phyloP scores from a whole-genome alignment of 2,329 filamentous ascomycete species.

The Sarocladium oryzae region DNA sequence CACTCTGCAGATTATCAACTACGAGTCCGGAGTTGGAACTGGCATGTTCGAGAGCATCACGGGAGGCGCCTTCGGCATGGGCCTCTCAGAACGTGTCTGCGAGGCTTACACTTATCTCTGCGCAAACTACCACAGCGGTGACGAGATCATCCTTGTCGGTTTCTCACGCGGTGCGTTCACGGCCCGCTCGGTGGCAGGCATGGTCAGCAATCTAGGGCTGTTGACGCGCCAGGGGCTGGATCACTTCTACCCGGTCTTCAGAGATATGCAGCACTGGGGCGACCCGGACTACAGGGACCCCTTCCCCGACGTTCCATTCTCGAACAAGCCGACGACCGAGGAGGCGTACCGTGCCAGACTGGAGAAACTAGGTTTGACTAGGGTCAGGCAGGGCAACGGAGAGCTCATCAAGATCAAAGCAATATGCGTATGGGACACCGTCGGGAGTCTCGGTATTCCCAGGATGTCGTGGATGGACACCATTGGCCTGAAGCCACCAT shows the following conservation, averaged over 20 bases:
- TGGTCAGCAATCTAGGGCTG: conserved; percentile 7
- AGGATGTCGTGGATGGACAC: conserved; percentile 38
- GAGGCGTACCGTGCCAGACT: conserved; percentile 40
- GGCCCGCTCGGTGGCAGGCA: conserved; percentile 6
- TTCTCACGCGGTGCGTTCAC: conserved; percentile 56
- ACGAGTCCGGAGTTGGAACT: conserved; percentile 55
- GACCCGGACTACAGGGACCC: conserved; percentile 37
- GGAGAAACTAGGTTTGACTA: conserved; percentile 36
- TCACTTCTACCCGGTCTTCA: conserved; percentile 49
- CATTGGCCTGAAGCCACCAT: conserved; percentile 36
- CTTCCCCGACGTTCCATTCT: conserved; percentile 40
- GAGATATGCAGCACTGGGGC: conserved; percentile 49
- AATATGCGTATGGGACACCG: conserved; percentile 42
- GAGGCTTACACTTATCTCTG: conserved; percentile 50
- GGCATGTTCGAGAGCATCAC: conserved; percentile 42
- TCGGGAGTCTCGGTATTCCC: conserved; percentile 39
- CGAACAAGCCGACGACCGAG: conserved; percentile 40
- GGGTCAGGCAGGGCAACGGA: conserved; percentile 33
- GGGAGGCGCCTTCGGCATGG: conserved; percentile 49
- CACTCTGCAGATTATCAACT: conserved; percentile 51
- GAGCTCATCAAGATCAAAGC: conserved; percentile 38
- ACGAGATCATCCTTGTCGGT: conserved; percentile 50
- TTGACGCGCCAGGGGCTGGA: conserved; percentile 39
- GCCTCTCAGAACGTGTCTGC: conserved; percentile 42
- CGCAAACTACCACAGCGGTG: conserved; percentile 52